Base-by-base conservation (phyloP, 129 eudicot species). In the Heracleum sosnowskyi region DNA sequence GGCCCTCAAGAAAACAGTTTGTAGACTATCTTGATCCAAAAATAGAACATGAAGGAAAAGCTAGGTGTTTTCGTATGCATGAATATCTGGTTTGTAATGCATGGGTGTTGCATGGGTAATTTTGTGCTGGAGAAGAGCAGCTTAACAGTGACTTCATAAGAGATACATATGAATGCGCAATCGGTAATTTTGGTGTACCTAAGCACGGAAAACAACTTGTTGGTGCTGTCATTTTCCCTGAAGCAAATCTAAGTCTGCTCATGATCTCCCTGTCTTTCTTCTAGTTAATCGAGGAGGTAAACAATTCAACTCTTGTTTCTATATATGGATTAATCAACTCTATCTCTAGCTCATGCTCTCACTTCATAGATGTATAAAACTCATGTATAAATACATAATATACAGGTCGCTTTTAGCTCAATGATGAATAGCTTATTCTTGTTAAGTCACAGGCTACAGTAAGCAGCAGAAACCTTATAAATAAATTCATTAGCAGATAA, bases 281-380 rank as follows among this genome's bases (percentile, higher is more conserved):
- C 97, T 92, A 73, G 91, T 80, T n/a, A 91, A 90, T 79, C 88
- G 97, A 16, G 97, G 97, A 40, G 96, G 97, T 92, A 83, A 83
- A 20, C 15, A 20, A 6, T 51, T 51, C 6, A 47, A 47, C 55
- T 47, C 55, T 47, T 47, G 22, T 4, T 47, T 47, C 5, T 45
- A 4, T 1, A 9, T 45, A 12, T 45, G 51, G 18, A 45, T 45
- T 49, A 16, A 17, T 18, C n/a, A 49, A 17, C 24, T 49, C 57
- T 49, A 49, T 49, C 51, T 49, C 24, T 49, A 49, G 57, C 24
- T 49, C 1, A 1, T 15, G 53, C 6, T 13, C 53, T 16, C 20
- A 46, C 1, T 46, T 4, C 53, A 11, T 45, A 15, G 5, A 15
- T 46, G 53, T 46, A 0, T 46, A 15, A n/a, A n/a, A n/a, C n/a